A percentile compares a stretch with the other conserved stretches of the same genome.
Evolutionary conservation across 306 rosid genomes (phyloP).

Genomic region (Mimosa bimucronata): DNA sequence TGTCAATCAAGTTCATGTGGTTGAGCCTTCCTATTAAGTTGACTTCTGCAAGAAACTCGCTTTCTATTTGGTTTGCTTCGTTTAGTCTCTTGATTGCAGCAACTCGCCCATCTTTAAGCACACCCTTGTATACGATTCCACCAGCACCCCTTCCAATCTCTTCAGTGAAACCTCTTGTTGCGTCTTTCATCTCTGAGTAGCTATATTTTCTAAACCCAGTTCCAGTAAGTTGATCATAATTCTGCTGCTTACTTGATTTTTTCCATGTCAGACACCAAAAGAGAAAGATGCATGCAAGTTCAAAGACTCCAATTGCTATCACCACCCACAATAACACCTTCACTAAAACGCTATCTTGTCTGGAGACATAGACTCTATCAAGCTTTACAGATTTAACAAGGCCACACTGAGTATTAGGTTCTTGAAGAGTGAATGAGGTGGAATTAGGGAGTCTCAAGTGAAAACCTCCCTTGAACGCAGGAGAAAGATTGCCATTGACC

Average conservation of each 20-base stretch:
- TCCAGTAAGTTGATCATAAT: neutral
- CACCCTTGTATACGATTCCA: neutral
- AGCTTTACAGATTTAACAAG: neutral
- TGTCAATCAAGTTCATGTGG: no score
- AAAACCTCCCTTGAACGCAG: neutral
- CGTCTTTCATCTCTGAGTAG: neutral
- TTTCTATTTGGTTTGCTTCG: neutral
- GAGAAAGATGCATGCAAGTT: neutral
- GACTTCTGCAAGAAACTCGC: no score
- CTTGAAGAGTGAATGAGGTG: neutral
- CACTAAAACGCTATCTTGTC: neutral
- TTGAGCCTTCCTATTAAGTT: no score
- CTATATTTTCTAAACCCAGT: conserved; percentile 3
- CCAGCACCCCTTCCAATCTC: neutral
- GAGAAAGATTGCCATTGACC: neutral
- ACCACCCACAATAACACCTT: neutral
- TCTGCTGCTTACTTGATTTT: neutral
- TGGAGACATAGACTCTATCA: neutral
- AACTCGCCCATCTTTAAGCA: neutral
- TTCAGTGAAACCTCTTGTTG: neutral
- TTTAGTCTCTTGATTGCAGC: conserved; percentile 1
- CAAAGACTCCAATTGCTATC: neutral
- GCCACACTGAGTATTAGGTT: neutral
- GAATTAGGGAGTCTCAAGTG: neutral
- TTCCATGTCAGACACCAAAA: neutral